Percentiles rank a stretch among this genome's conserved stretches.
These are phyloP conservation scores for Diutina mesorugosa DNA, from an alignment of 1,139 yeast genomes.

Conservation along the genomic window DNA sequence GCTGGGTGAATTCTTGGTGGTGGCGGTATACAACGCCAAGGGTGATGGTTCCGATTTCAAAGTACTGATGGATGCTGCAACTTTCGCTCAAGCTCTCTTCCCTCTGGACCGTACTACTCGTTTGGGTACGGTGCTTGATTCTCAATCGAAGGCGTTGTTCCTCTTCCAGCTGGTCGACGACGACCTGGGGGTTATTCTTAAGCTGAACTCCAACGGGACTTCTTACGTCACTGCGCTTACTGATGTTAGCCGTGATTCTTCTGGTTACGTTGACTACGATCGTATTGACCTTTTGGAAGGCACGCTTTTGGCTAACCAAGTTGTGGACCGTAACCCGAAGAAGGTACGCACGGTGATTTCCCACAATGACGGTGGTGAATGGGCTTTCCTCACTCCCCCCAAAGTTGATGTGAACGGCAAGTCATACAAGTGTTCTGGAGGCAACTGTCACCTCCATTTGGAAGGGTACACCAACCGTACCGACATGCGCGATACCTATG, in stretches of 20 bases:
- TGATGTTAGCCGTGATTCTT: slow-evolving; percentile 59
- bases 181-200: slow-evolving; percentile 75
- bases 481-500: slow-evolving; percentile 73
- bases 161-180: slow-evolving; percentile 68
- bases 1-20: slow-evolving; percentile 55
- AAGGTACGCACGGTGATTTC: slow-evolving; percentile 61
- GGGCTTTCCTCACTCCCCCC: slow-evolving; percentile 68
- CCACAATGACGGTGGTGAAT: slow-evolving; percentile 86
- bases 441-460: slow-evolving; percentile 62
- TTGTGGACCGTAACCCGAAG: slow-evolving; percentile 31
- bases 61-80: slow-evolving; percentile 72
- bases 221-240: slow-evolving; percentile 65
- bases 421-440: slow-evolving; percentile 39
- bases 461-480: slow-evolving; percentile 87
- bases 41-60: slow-evolving; percentile 8
- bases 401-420: slow-evolving; percentile 47
- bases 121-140: slow-evolving; percentile 77
- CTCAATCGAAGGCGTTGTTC: slow-evolving; percentile 63
- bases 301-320: slow-evolving; percentile 60
- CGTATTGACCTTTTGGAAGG: slow-evolving; percentile 84
- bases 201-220: slow-evolving; percentile 92
- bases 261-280: slow-evolving; percentile 85
- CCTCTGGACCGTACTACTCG: slow-evolving; percentile 62
- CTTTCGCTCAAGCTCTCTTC: slow-evolving; percentile 68
- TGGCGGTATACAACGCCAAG: slow-evolving; percentile 38